Conservation (phyloP, 352 stramenopile species). For the Globisporangium camurandrum region DNA sequence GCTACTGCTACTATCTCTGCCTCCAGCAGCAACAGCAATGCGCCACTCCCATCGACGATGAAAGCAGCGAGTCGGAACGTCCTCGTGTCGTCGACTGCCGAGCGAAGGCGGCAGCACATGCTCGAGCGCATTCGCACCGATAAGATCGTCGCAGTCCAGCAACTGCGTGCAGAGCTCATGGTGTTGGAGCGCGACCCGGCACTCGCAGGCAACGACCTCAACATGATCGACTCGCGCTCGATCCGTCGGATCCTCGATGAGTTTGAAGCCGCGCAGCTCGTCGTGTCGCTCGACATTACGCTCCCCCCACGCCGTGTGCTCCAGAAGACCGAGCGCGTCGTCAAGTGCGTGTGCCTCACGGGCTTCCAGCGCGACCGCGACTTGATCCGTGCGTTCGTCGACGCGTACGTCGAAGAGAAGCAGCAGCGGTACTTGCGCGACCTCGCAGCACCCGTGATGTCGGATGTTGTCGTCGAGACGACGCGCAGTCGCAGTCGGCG, state of each 20-base stretch:
- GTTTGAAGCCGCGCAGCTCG: constrained; percentile 32
- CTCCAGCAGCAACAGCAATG: not conserved
- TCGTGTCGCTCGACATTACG: constrained; percentile 60
- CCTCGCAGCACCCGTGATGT: constrained; percentile 33
- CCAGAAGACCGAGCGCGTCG: constrained; percentile 48
- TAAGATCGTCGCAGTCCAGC: constrained; percentile 65
- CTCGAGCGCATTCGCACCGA: constrained; percentile 43
- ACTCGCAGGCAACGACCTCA: constrained; percentile 19
- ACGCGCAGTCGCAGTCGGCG: constrained; percentile 22
- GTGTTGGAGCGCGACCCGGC: constrained; percentile 30
- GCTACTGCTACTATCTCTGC: no score
- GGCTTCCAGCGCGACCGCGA: constrained; percentile 41
- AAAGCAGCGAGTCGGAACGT: constrained; percentile 40
- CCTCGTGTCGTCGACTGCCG: constrained; percentile 44
- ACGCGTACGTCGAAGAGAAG: constrained; percentile 55
- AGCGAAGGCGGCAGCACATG: constrained; percentile 47
- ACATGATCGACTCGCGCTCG: constrained; percentile 57
- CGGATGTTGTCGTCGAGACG: constrained; percentile 54
- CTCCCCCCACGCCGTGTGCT: constrained; percentile 58
- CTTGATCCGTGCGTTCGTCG: constrained; percentile 46
- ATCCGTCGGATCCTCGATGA: constrained; percentile 60
- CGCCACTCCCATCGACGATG: constrained; percentile 43
- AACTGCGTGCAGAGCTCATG: constrained; percentile 46
- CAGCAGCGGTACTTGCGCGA: constrained; percentile 56
- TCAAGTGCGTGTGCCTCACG: constrained; percentile 63